Evolutionary conservation across 495 filamentous ascomycete species (phyloP), one percentile per base, ranked within the genome.

Genomic region (Trichocladium uniseriatum): DNA sequence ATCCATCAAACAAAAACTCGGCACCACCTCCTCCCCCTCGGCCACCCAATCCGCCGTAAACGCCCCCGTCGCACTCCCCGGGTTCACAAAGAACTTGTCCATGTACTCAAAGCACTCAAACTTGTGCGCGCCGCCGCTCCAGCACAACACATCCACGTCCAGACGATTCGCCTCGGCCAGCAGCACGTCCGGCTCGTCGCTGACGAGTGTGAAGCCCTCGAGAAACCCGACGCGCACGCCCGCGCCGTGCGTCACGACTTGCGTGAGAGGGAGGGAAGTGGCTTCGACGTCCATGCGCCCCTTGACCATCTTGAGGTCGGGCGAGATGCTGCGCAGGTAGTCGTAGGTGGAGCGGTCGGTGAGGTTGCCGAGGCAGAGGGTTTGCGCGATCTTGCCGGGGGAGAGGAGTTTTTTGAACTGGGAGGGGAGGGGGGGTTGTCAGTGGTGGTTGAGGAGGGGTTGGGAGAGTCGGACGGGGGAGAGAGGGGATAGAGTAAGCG

Each of bases 31-130:
- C 63, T 95, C 90, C 16, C 77, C 43, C 68, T 75, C 76, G 72
- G 79, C 74, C 73, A 86, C 36, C 82, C 84, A 54, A 50, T 54
- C 49, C 0, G 81, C 83, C 37, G 80, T 83, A 62, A 89, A 79
- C 0, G 89, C 89, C 10, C 89, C 89, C 8, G 87, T 94, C 18
- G 86, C 90, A 66, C 86, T 94, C n/a, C 92, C 92, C 2, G 92
- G 92, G 63, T 97, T 98, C 37, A 98, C 83, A 68, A 98, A 98
- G 73, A 98, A 98, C 66, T 94, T 88, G 44, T 92, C 94, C 73
- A 96, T 94, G 69, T 96, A 82, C 74, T 98, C 94, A 61, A 95
- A 98, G 24, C 94, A 94, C 71, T 99, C 92, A 64, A 99, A 99
- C 11, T 81, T 76, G 70, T 96, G 91, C 13, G 91, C 95, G n/a